Evolutionary conservation across 257 asterid species (phyloP), one percentile per base, ranked within the genome.

Genomic region (Gentiana straminea): DNA sequence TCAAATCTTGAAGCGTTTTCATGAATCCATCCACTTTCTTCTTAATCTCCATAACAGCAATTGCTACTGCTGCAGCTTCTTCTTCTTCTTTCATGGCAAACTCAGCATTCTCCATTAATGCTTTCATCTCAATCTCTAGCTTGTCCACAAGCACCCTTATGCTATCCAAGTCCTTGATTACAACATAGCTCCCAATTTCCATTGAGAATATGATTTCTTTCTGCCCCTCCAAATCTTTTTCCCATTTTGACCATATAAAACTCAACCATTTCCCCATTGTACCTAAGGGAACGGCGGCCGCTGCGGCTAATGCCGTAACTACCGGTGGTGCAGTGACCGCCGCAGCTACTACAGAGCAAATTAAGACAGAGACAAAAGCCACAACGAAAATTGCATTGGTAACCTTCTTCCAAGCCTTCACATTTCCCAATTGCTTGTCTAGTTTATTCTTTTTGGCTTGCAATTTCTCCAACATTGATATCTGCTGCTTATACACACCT

Each of bases 331-430:
- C 96, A 2, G 87, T 64, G 61, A 87, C 41, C 1, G 96, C 96
- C 0, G 96, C 96, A 3, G 94, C 96, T 72, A 87, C 94, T 48
- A 87, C 94, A 2, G 96, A 82, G 66, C 85, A 84, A 38, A 87
- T 75, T 68, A 84, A 50, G 36, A 84, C 92, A 0, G 92, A 75
- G 3, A 87, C 81, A 44, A 87, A 84, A 6, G 92, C 77, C 1
- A 73, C 78, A 2, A 80, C 81, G 59, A 87, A 84, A 38, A 89
- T 91, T 45, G 73, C 83, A 59, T 84, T 87, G 0, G 86, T 80
- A 1, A 87, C 79, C 64, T 73, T 83, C 73, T 81, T 81, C 96
- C 96, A 91, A 0, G 74, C 65, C 75, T 76, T 81, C 43, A 78
- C 33, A 33, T 68, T 65, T 55, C 57, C 63, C 59, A 91, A 50